Base-by-base conservation (phyloP, 2,329 filamentous ascomycete genomes). In the Calcarisporium arbuscula region DNA sequence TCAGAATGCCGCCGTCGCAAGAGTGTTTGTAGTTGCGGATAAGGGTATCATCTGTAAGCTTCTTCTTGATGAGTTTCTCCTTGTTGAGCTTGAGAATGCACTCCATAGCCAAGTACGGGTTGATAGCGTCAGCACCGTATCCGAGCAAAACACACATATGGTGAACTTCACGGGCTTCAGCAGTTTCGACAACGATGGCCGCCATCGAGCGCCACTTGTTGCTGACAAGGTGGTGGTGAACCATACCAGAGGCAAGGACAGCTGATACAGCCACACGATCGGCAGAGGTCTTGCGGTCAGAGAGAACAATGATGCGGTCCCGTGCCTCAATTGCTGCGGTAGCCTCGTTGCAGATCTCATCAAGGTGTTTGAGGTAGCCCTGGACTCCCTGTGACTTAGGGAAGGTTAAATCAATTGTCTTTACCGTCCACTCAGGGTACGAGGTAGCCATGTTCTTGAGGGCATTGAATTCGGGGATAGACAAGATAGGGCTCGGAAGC, bases 71-170 rank as follows among this genome's bases (percentile, higher is more conserved):
- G 43, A 95, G 69, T 33, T 85, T 85, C 64, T 96, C 89, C 31
- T 86, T 83, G 68, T 94, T 88, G 63, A 96, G 83, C 80, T 95
- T 96, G 48, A 95, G 68, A 51, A 96, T 94, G 56, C 89, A 95
- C 67, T 96, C 90, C 68, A 95, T 85, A 12, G 90, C 85, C 32
- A 95, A 80, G 62, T 95, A 95, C 15, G 90, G 90, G 69, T 92
- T 94, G 57, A 96, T 80, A 31, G 82, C 90, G 65, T 96, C 90
- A 36, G 84, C 88, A 67, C 90, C 90, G 52, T 96, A 96, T 35
- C 90, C 90, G 40, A 96, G 77, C 28, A 95, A 74, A n/a, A 96
- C 90, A 67, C 87, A 95, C 87, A 95, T 94, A 66, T 96, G 90
- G 62, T 96, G 90, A 7, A 96, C 90, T 63, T 96, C 90, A 64